A percentile compares a stretch with the other conserved stretches of the same genome.
Evolutionary conservation across 2,329 filamentous ascomycete species (phyloP).

Genomic region (Sclerotinia borealis): DNA sequence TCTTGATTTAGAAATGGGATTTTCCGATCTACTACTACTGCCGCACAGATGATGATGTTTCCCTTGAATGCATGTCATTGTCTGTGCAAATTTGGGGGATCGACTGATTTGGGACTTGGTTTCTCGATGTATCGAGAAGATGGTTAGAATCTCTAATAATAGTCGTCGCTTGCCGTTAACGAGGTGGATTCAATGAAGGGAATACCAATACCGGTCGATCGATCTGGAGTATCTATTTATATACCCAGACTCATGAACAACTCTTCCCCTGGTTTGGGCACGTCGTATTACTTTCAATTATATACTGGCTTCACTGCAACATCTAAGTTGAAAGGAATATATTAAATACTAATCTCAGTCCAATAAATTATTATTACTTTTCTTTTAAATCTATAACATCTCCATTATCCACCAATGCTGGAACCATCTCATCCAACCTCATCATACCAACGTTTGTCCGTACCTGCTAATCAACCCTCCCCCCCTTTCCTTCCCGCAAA

Average conservation of each 20-base stretch:
- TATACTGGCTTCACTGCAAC: neutral
- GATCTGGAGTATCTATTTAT: no score
- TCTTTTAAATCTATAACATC: neutral
- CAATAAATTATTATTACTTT: neutral
- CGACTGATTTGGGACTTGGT: neutral
- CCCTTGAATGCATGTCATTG: neutral
- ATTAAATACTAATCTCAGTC: neutral
- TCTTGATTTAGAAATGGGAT: neutral
- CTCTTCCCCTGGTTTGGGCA: neutral
- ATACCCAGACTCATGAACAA: no score
- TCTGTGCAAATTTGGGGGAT: neutral
- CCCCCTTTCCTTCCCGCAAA: neutral
- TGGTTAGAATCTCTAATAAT: no score
- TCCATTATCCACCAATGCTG: neutral
- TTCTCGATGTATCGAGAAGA: neutral
- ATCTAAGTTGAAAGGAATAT: neutral
- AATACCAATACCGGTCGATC: no score
- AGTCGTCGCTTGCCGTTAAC: no score
- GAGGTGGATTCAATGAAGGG: no score
- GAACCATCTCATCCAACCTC: neutral
- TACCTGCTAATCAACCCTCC: neutral
- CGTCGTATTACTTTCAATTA: neutral
- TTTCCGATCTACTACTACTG: neutral
- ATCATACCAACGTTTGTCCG: neutral
- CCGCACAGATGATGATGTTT: neutral